These are phyloP conservation scores for Spathaspora arborariae DNA, from an alignment of 805 yeast genomes.

Conservation along the genomic window DNA sequence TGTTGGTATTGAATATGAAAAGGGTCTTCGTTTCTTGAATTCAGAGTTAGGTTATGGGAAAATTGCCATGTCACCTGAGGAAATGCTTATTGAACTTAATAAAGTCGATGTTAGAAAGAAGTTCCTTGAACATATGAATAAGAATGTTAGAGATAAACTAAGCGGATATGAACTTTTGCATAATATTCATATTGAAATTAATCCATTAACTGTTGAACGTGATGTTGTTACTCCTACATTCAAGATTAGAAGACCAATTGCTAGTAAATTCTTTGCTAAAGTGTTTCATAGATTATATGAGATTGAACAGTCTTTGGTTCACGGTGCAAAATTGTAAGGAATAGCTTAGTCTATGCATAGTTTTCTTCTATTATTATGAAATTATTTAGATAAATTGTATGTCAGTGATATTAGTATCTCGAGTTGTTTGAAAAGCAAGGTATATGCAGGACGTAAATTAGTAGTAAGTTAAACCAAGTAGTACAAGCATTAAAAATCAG, in stretches of 20 bases:
- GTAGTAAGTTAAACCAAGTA: too few relatives aligned
- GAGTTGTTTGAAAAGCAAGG: too few relatives aligned
- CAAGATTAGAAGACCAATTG: conserved; percentile 38
- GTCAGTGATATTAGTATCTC: too few relatives aligned
- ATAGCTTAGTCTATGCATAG: neutral
- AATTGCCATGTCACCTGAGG: conserved; percentile 9
- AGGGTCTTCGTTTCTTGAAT: conserved; percentile 14
- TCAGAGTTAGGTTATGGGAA: conserved; percentile 13
- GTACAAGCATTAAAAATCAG: too few relatives aligned
- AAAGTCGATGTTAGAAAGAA: conserved; percentile 14
- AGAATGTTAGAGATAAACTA: conserved; percentile 15
- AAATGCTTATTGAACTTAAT: conserved; percentile 13
- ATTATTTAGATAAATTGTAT: too few relatives aligned
- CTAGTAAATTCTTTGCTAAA: conserved; percentile 16
- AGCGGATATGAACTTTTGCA: conserved; percentile 31
- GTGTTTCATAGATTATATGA: conserved; percentile 13
- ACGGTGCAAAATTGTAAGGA: conserved; percentile 1
- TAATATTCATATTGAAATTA: conserved; percentile 22
- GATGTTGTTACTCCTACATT: conserved; percentile 65
- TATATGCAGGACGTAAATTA: too few relatives aligned
- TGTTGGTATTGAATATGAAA: conserved; percentile 53
- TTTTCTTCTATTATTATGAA: too few relatives aligned
- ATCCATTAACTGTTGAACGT: conserved; percentile 46
- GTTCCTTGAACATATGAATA: conserved; percentile 22
- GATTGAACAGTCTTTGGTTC: conserved; percentile 27